Percentiles rank a stretch among this genome's conserved stretches.
Evolutionary conservation across 495 filamentous ascomycete genomes (phyloP).

Genomic region (Mycothermus thermophilus): DNA sequence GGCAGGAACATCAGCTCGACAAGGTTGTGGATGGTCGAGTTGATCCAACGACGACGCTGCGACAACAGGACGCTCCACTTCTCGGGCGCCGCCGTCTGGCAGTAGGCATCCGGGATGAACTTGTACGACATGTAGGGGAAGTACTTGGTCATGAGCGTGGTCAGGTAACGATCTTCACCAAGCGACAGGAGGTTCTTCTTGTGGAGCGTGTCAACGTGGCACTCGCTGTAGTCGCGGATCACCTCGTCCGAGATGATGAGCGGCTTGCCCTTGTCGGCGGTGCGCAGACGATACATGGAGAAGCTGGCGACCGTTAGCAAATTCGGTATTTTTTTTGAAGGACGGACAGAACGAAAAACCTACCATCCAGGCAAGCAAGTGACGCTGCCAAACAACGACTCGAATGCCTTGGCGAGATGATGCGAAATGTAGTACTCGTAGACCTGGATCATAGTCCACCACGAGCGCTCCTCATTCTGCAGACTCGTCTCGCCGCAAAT

Average conservation of each 20-base stretch:
- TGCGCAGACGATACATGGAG: constrained; percentile 93
- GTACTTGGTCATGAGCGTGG: constrained; percentile 94
- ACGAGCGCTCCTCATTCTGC: constrained; percentile 83
- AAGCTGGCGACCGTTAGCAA: constrained; percentile 51
- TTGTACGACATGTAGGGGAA: constrained; percentile 94
- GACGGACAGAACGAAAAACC: constrained; percentile 21
- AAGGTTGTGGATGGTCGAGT: constrained; percentile 94
- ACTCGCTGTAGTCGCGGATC: constrained; percentile 76
- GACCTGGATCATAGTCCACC: constrained; percentile 99
- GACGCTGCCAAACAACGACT: constrained; percentile 88
- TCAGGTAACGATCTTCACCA: constrained; percentile 94
- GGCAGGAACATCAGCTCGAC: constrained; percentile 74
- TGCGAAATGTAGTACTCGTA: constrained; percentile 98
- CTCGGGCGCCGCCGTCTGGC: constrained; percentile 84
- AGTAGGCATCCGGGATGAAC: constrained; percentile 85
- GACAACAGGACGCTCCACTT: constrained; percentile 86
- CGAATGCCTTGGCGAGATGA: constrained; percentile 85
- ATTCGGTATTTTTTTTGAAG: neutral
- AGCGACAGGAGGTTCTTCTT: constrained; percentile 95
- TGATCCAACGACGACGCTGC: constrained; percentile 95
- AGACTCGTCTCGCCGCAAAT: constrained; percentile 96
- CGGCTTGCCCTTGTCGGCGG: constrained; percentile 80
- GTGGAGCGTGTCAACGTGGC: constrained; percentile 84
- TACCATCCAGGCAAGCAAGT: constrained; percentile 98
- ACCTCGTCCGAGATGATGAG: constrained; percentile 82